Percentiles rank a stretch among this genome's conserved stretches.
Evolutionary conservation across 257 asterid genomes (phyloP).

Genomic region (Oldenlandia corymbosa): DNA sequence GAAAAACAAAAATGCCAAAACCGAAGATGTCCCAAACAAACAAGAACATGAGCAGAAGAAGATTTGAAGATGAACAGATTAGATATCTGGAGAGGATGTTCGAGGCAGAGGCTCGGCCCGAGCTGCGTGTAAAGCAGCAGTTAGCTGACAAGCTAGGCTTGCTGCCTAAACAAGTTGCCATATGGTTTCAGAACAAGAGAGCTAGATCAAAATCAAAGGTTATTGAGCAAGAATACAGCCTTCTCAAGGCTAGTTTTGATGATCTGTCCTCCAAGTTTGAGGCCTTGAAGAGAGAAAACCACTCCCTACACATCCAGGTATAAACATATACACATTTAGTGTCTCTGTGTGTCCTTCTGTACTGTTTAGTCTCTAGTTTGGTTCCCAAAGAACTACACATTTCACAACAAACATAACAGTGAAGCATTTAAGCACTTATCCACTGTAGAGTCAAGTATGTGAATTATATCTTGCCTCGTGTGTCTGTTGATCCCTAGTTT

Average conservation of each 20-base stretch:
- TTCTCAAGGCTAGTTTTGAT: constrained; percentile 50
- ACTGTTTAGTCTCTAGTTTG: no score
- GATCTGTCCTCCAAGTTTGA: constrained; percentile 45
- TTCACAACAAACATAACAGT: no score
- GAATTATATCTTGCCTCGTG: no score
- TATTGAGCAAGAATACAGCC: constrained; percentile 45
- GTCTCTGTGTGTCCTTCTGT: no score
- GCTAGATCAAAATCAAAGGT: constrained; percentile 73
- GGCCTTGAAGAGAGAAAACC: constrained; percentile 52
- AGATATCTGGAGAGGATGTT: constrained; percentile 57
- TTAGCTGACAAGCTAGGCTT: constrained; percentile 66
- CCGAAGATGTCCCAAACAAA: constrained; percentile 6
- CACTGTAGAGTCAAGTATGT: no score
- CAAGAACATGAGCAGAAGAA: constrained; percentile 33
- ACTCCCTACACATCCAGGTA: constrained; percentile 60
- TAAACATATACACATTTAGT: neutral
- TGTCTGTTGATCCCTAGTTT: neutral
- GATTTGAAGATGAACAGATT: constrained; percentile 68
- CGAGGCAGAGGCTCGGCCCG: constrained; percentile 61
- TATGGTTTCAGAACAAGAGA: constrained; percentile 79
- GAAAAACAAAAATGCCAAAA: no score
- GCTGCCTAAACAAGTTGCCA: constrained; percentile 80
- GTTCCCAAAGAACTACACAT: no score
- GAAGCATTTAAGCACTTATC: no score
- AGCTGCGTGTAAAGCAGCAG: constrained; percentile 59